Base-by-base conservation (phyloP, 495 filamentous ascomycete species). In the Penicillium ucsense region DNA sequence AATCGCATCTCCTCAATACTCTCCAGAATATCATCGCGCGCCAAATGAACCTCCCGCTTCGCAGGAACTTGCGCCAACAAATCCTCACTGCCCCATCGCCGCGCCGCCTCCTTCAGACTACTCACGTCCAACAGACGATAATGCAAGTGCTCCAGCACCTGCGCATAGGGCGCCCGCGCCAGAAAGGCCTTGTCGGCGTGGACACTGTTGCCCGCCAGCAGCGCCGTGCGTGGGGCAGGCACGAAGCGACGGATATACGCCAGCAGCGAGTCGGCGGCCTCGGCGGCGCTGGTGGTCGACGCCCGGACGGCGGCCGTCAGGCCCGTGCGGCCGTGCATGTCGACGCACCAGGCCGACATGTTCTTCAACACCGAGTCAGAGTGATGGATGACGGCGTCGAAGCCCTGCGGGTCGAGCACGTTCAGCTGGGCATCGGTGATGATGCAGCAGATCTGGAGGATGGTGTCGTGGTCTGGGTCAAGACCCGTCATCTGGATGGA, bases 111-210 rank as follows among this genome's bases (percentile, higher is more conserved):
- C 67, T 96, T 95, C 45, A 97, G 67, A 11, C 80, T 76, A 62
- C 89, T 95, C 31, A 96, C 89, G 60, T 98, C 92, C 36, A 97
- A 60, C 49, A 97, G 86, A 8, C 92, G 81, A 69, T 97, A 86
- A 68, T 91, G 85, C 42, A 97, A 71, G 62, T 90, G 76, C 40
- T 85, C 77, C 41, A 87, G 57, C 3, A 95, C 79, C 43, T 70
- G 64, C 12, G 75, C 77, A 56, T 89, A 97, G 0, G 89, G 88
- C 32, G 68, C 72, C 51, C 82, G 80, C 5, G 76, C 68, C 45
- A 98, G 73, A 60, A 97, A 98, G 7, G 82, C 81, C 53, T 80
- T 83, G 62, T 98, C 92, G 4, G 83, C 84, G 60, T 98, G 92
- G 6, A 98, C 85, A 32, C 82, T 89, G 64, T 95, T 98, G 4